Evolutionary conservation across 163 green algal genomes (phyloP).

Genomic region (Scenedesmus sp.): DNA sequence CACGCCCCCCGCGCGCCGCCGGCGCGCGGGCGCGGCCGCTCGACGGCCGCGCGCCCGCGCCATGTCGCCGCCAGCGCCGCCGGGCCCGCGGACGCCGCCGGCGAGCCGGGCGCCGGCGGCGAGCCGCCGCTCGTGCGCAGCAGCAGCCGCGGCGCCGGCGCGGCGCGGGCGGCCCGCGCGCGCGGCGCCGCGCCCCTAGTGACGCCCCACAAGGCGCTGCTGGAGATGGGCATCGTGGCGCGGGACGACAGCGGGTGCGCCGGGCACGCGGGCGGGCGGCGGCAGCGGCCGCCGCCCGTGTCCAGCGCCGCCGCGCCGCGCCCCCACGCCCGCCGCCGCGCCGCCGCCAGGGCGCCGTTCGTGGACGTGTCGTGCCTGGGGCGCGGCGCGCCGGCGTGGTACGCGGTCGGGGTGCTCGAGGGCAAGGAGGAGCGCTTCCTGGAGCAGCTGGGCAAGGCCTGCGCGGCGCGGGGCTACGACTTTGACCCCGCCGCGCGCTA

Average conservation of each 20-base stretch:
- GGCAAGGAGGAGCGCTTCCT: constrained; percentile 3
- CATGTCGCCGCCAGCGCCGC: too few relatives aligned
- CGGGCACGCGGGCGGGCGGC: not conserved
- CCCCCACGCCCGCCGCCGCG: too few relatives aligned
- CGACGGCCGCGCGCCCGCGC: too few relatives aligned
- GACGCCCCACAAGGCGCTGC: not conserved
- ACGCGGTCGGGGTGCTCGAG: constrained; percentile 30
- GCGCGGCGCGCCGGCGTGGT: constrained; percentile 17
- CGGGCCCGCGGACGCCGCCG: too few relatives aligned
- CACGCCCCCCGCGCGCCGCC: too few relatives aligned
- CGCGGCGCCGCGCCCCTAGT: not conserved
- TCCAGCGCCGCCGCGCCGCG: not conserved
- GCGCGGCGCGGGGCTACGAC: not conserved
- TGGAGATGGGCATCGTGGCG: constrained; percentile 11
- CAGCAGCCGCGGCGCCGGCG: not conserved
- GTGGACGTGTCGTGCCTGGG: constrained; percentile 37
- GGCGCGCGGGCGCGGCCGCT: too few relatives aligned
- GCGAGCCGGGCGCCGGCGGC: too few relatives aligned
- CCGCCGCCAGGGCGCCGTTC: not conserved
- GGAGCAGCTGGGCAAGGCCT: not conserved
- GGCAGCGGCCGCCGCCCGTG: not conserved
- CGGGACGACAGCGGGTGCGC: constrained; percentile 2
- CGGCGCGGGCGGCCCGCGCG: not conserved
- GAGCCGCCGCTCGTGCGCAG: not conserved
- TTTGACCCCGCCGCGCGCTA: not conserved